Evolutionary conservation across 768 basidiomycete species (phyloP).

Genomic region (Rhizopogon rudus): DNA sequence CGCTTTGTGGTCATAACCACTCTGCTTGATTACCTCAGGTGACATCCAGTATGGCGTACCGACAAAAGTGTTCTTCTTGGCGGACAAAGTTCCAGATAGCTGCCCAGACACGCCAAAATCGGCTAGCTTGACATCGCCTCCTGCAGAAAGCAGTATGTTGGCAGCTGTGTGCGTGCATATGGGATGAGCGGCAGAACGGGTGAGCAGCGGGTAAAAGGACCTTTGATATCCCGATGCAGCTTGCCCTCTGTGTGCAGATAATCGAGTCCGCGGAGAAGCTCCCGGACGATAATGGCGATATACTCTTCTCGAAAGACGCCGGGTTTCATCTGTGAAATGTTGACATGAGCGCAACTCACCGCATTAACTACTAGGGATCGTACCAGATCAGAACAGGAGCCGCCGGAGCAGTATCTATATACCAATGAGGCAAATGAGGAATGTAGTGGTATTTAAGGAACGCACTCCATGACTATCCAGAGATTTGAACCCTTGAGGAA

Average conservation of each 20-base stretch:
- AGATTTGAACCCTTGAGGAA: slow-evolving; percentile 93
- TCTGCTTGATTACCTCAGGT: slow-evolving; percentile 99
- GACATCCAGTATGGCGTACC: slow-evolving; percentile 99
- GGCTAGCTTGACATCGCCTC: slow-evolving; percentile 94
- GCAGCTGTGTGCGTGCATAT: slow-evolving; percentile 52
- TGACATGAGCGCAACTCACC: slow-evolving; percentile 4
- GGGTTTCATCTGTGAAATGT: slow-evolving; percentile 80
- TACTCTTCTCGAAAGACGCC: slow-evolving; percentile 98
- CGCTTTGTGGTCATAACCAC: slow-evolving; percentile 97
- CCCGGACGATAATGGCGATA: slow-evolving; percentile 93
- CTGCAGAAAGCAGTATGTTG: slow-evolving; percentile 88
- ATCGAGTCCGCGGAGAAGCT: slow-evolving; percentile 87
- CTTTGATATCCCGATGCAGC: slow-evolving; percentile 99
- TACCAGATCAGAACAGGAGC: slow-evolving; percentile 96
- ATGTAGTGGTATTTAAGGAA: slow-evolving; percentile 9
- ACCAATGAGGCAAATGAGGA: slow-evolving; percentile 5
- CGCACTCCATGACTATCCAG: slow-evolving; percentile 99
- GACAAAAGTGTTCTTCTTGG: slow-evolving; percentile 98
- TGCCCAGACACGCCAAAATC: slow-evolving; percentile 99
- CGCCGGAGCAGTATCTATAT: slow-evolving; percentile 90
- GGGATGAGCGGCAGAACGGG: neutral
- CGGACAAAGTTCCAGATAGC: slow-evolving; percentile 85
- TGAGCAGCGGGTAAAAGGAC: slow-evolving; percentile 33
- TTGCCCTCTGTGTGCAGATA: slow-evolving; percentile 97
- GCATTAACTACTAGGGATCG: slow-evolving; percentile 19